These are phyloP conservation scores for Lentithecium fluviatile DNA, from an alignment of 495 filamentous ascomycete species.

Conservation along the genomic window DNA sequence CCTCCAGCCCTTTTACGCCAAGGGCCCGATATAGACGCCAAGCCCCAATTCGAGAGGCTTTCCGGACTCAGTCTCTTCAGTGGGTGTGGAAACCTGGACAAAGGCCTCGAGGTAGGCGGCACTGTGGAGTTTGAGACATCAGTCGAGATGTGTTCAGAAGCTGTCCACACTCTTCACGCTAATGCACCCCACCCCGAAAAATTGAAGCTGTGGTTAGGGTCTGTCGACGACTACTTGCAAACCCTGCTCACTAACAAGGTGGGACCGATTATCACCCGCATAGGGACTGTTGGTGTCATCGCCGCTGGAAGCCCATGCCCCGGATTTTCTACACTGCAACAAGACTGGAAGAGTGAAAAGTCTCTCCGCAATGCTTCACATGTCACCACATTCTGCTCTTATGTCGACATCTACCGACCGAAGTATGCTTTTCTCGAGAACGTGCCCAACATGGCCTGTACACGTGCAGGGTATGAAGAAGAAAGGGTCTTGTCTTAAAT, in stretches of 20 bases:
- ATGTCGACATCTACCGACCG: conserved; percentile 69
- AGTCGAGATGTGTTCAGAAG: conserved; percentile 60
- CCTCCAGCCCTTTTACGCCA: conserved; percentile 46
- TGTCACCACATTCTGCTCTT: conserved; percentile 70
- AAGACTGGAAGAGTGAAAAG: conserved; percentile 47
- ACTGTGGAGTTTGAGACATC: conserved; percentile 61
- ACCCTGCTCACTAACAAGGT: conserved; percentile 54
- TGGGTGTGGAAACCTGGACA: conserved; percentile 70
- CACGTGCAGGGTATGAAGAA: conserved; percentile 39
- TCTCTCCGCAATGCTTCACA: conserved; percentile 64
- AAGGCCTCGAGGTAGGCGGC: conserved; percentile 71
- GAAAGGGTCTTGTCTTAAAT: conserved; percentile 67
- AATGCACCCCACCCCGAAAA: conserved; percentile 47
- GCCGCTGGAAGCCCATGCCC: conserved; percentile 71
- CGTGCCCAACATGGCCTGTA: conserved; percentile 58
- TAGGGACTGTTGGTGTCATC: conserved; percentile 66
- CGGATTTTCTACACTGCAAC: conserved; percentile 65
- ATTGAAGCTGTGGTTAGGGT: conserved; percentile 57
- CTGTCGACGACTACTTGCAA: conserved; percentile 65
- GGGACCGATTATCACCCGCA: conserved; percentile 48
- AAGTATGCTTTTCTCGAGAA: conserved; percentile 73
- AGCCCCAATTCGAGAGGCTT: conserved; percentile 37
- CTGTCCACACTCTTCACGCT: conserved; percentile 68
- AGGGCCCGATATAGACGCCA: conserved; percentile 53
- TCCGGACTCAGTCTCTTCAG: conserved; percentile 68